Conservation (phyloP, 805 yeast genomes). For the Metschnikowia matae region DNA sequence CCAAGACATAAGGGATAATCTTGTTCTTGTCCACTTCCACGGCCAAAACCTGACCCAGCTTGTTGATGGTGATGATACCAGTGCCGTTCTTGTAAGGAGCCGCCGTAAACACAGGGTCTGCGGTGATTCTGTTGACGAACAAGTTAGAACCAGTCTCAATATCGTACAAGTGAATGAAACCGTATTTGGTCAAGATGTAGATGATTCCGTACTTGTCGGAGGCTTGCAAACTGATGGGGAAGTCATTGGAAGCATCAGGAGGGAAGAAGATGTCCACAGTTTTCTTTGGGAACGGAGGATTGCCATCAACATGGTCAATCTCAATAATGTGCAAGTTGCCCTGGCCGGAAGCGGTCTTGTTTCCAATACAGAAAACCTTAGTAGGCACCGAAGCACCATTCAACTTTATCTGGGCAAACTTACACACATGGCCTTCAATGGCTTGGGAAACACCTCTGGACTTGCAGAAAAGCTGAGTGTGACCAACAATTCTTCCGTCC, state of each 20-base stretch:
- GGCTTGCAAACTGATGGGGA: constrained; percentile 90
- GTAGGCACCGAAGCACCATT: constrained; percentile 72
- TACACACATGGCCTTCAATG: constrained; percentile 96
- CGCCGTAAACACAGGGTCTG: constrained; percentile 92
- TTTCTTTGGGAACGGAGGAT: constrained; percentile 84
- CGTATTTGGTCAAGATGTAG: constrained; percentile 89
- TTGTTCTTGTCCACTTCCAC: constrained; percentile 84
- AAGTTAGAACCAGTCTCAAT: constrained; percentile 87
- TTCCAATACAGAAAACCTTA: constrained; percentile 89
- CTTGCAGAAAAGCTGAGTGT: constrained; percentile 86
- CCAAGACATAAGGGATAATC: constrained; percentile 83
- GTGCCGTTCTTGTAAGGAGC: constrained; percentile 62
- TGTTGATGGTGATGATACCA: constrained; percentile 91
- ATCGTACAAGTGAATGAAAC: constrained; percentile 94
- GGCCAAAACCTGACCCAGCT: constrained; percentile 90
- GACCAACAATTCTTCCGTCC: constrained; percentile 91
- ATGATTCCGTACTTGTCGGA: constrained; percentile 82
- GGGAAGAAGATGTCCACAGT: constrained; percentile 94
- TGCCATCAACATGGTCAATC: constrained; percentile 86
- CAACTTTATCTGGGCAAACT: constrained; percentile 72
- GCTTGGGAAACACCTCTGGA: constrained; percentile 92
- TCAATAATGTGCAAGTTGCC: constrained; percentile 87
- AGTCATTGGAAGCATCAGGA: constrained; percentile 91
- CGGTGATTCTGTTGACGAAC: constrained; percentile 93
- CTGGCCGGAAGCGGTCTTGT: constrained; percentile 68